Base-by-base conservation (phyloP, 305 asterid genomes). In the Solanum hybrid region DNA sequence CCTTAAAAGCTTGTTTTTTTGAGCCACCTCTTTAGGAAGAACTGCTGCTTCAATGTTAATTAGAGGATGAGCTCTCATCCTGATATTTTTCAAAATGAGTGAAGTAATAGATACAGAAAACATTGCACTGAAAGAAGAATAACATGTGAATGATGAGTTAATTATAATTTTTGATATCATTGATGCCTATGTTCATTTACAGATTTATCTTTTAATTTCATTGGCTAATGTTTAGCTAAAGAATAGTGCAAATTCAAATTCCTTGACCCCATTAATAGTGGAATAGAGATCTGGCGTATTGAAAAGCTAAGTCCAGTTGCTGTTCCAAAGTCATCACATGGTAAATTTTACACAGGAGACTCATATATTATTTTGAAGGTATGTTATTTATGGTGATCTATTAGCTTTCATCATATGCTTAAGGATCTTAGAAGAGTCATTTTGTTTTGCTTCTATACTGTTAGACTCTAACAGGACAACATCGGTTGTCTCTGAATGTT, bases 281-380 rank as follows among this genome's bases (percentile, higher is more conserved):
- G 99, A 89, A 92, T 94, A 88, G 99, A 97, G 94, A 94, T 97
- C 89, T 97, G 99, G 99, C 94, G 96, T 90, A 96, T 97, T 72
- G 98, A 96, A 92, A 95, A 94, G 87, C 95, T 95, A 85, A 88
- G 90, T 64, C 98, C 99, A 29, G 98, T 95, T 79, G 92, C 93
- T 64, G 90, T 97, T 91, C 93, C 95, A 56, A 92, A 92, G 88
- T 92, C 98, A 78, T 94, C 95, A 36, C 92, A 94, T 88, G 99
- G 99, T 79, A 97, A 96, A 75, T 96, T 97, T 92, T 96, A 92
- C 94, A 92, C 94, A 12, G 99, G 99, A 84, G 99, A 96, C 92
- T 96, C 99, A 64, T 96, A 97, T 91, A 91, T 97, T 90, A 91
- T 97, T 92, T 94, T 96, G 92, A 97, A 95, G 99, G 99, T 96